phyloP scores from a whole-genome alignment of 2,329 filamentous ascomycete species.

The Xylariaceae sp. region DNA sequence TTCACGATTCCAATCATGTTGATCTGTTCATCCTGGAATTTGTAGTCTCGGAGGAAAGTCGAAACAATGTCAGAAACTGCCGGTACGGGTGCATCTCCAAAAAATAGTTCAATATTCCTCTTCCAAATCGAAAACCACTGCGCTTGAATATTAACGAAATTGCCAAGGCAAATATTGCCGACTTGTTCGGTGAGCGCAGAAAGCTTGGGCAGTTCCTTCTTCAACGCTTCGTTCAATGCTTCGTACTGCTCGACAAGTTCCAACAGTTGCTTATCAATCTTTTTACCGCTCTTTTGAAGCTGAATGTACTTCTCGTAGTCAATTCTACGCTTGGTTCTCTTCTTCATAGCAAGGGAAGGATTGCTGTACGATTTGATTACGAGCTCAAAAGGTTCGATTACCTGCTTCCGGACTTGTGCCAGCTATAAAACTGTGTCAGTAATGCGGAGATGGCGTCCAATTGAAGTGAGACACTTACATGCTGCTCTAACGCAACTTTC shows the following conservation, averaged over 20 bases:
- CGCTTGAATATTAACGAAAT: constrained; percentile 78
- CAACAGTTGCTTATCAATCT: constrained; percentile 75
- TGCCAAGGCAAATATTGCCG: constrained; percentile 74
- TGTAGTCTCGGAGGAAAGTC: constrained; percentile 74
- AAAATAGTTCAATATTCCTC: constrained; percentile 70
- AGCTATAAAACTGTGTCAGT: constrained; percentile 39
- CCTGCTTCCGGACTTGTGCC: constrained; percentile 66
- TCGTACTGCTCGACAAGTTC: constrained; percentile 86
- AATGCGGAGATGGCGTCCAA: background rate
- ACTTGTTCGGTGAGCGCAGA: constrained; percentile 76
- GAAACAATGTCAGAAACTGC: constrained; percentile 69
- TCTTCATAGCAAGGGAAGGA: constrained; percentile 85
- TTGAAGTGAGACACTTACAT: constrained; percentile 54
- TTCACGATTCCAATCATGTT: constrained; percentile 73
- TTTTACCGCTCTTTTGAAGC: constrained; percentile 74
- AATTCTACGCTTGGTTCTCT: constrained; percentile 84
- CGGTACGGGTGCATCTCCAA: constrained; percentile 62
- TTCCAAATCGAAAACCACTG: constrained; percentile 80
- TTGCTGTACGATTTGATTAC: constrained; percentile 76
- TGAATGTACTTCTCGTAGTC: constrained; percentile 81
- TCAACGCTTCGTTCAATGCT: constrained; percentile 86
- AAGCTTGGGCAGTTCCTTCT: constrained; percentile 82
- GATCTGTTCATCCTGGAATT: constrained; percentile 66
- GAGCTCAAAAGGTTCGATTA: constrained; percentile 77
- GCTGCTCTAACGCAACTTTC: constrained; percentile 74